Percentiles rank a stretch among this genome's conserved stretches.
Evolutionary conservation across 1,284 basidiomycete genomes (phyloP).

Genomic region (Cutaneotrichosporon cutaneum): DNA sequence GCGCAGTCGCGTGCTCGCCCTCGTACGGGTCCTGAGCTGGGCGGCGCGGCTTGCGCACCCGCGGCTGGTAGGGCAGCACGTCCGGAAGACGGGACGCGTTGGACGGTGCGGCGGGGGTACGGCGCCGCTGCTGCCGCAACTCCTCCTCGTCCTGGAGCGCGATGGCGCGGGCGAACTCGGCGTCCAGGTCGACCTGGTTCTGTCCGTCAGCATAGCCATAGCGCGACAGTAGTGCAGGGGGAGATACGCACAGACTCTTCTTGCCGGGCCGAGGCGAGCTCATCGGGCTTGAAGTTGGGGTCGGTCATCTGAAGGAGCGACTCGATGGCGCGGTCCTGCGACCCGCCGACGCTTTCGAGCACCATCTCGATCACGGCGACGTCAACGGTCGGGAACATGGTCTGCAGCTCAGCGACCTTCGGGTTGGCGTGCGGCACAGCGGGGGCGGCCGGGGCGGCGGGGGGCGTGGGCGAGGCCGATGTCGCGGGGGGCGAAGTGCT

Average conservation of each 20-base stretch:
- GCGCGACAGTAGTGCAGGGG: background rate
- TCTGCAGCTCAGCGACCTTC: slow-evolving; percentile 40
- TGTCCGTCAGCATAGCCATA: slow-evolving; percentile 18
- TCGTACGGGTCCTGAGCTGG: slow-evolving; percentile 17
- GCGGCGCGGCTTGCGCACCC: slow-evolving; percentile 36
- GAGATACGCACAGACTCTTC: slow-evolving; percentile 4
- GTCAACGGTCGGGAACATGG: slow-evolving; percentile 50
- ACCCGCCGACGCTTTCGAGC: slow-evolving; percentile 45
- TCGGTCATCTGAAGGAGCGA: slow-evolving; percentile 51
- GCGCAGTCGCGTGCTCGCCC: slow-evolving; percentile 8
- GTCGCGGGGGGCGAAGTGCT: background rate
- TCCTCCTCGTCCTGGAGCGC: slow-evolving; percentile 48
- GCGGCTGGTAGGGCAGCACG: slow-evolving; percentile 48
- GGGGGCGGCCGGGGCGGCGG: slow-evolving; percentile 12
- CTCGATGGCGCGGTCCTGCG: slow-evolving; percentile 50
- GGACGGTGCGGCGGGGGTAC: background rate
- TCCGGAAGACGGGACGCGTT: slow-evolving; percentile 17
- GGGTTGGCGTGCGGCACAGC: slow-evolving; percentile 28
- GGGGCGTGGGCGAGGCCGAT: slow-evolving; percentile 6
- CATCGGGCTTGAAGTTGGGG: slow-evolving; percentile 47
- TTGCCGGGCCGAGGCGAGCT: background rate
- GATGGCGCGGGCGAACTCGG: slow-evolving; percentile 48
- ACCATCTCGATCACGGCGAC: slow-evolving; percentile 47
- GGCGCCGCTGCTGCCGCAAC: slow-evolving; percentile 5
- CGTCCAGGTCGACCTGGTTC: slow-evolving; percentile 50